Evolutionary conservation across 768 basidiomycete genomes (phyloP).

Genomic region (Boletus vermiculosoides): DNA sequence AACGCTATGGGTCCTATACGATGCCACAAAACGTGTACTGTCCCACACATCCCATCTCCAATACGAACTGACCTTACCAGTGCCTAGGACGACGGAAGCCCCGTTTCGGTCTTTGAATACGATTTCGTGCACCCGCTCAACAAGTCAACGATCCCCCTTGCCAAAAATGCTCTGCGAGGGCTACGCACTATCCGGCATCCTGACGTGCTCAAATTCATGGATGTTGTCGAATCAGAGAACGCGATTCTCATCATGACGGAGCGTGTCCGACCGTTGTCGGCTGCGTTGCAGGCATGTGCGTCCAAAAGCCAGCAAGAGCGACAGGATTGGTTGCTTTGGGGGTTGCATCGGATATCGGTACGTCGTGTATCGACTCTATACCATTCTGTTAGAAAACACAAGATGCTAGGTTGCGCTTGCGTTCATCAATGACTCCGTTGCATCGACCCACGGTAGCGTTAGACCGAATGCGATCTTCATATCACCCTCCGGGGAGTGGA

Average conservation of each 20-base stretch:
- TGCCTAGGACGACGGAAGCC: slow-evolving; percentile 79
- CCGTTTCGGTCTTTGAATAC: slow-evolving; percentile 91
- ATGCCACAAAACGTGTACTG: slow-evolving; percentile 82
- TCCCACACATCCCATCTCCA: not conserved
- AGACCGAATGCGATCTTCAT: slow-evolving; percentile 79
- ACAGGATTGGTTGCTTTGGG: slow-evolving; percentile 94
- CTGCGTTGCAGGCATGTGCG: slow-evolving; percentile 60
- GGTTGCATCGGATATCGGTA: slow-evolving; percentile 85
- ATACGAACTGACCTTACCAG: slow-evolving; percentile 19
- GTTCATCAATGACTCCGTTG: slow-evolving; percentile 83
- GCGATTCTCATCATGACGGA: slow-evolving; percentile 94
- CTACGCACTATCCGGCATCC: slow-evolving; percentile 91
- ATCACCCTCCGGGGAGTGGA: slow-evolving; percentile 95
- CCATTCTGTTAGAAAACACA: not conserved
- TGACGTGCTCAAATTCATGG: slow-evolving; percentile 94
- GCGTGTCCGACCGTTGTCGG: slow-evolving; percentile 74
- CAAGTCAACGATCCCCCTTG: slow-evolving; percentile 66
- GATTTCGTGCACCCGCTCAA: slow-evolving; percentile 63
- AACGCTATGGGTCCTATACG: slow-evolving; percentile 81
- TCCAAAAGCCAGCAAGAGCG: slow-evolving; percentile 59
- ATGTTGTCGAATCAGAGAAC: slow-evolving; percentile 86
- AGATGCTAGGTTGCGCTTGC: slow-evolving; percentile 71
- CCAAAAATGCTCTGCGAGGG: slow-evolving; percentile 87
- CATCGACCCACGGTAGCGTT: slow-evolving; percentile 82
- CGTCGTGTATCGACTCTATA: slow-evolving; percentile 14